A percentile compares a stretch with the other conserved stretches of the same genome.
These are phyloP conservation scores for Cucurbita argyrosperma DNA, from an alignment of 306 rosid genomes.

Conservation along the genomic window DNA sequence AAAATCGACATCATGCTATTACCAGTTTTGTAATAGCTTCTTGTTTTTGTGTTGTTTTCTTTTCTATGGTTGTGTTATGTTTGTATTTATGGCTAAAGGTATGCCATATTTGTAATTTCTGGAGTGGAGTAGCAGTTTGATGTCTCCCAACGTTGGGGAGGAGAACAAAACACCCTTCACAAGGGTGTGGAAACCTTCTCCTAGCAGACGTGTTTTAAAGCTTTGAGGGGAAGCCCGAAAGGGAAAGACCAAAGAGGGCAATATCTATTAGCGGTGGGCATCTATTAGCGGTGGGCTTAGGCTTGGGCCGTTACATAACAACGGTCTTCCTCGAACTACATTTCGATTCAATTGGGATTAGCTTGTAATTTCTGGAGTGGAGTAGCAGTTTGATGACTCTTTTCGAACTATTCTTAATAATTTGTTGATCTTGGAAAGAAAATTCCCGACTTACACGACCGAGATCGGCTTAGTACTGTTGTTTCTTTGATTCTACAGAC, in stretches of 20 bases:
- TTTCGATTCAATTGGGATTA: neutral
- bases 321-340: neutral
- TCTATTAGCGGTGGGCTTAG: too few relatives aligned
- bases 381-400: neutral
- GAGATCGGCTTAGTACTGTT: neutral
- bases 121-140: too few relatives aligned
- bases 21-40: neutral
- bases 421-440: neutral
- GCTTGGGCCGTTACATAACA: neutral
- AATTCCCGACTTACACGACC: neutral
- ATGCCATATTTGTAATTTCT: neutral
- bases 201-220: too few relatives aligned
- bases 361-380: neutral
- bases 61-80: neutral
- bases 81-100: neutral
- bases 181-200: too few relatives aligned
- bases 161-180: too few relatives aligned
- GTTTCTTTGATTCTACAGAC: slow-evolving; percentile 14
- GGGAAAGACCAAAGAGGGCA: too few relatives aligned
- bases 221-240: too few relatives aligned
- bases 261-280: too few relatives aligned
- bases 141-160: too few relatives aligned
- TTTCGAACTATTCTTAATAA: neutral
- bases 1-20: too few relatives aligned
- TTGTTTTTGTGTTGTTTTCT: neutral